These are phyloP conservation scores for Echites panduratus DNA, from an alignment of 257 asterid species.

Conservation along the genomic window DNA sequence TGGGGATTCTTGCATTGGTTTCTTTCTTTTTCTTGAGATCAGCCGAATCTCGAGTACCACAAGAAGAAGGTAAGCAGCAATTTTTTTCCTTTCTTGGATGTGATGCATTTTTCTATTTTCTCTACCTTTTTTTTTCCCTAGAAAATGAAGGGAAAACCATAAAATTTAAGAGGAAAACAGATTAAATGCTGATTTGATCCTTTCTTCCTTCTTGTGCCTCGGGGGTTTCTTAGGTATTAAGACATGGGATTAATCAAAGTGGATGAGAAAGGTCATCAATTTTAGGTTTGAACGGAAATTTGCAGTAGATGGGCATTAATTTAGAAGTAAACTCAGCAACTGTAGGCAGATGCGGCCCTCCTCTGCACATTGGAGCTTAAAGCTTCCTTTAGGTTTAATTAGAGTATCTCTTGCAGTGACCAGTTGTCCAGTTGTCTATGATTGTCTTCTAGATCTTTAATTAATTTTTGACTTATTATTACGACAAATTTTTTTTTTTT, in stretches of 20 bases:
- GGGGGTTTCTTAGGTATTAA: not conserved
- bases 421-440: not conserved
- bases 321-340: not conserved
- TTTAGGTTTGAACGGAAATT: not conserved
- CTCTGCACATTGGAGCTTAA: not conserved
- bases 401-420: not conserved
- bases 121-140: not conserved
- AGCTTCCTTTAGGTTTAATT: not conserved
- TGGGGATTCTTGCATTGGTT: constrained; percentile 15
- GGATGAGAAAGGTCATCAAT: not conserved
- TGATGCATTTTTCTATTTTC: not conserved
- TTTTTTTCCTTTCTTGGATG: not conserved
- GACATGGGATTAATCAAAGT: not conserved
- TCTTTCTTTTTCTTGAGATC: constrained; percentile 16
- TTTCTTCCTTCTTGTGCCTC: not conserved
- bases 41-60: constrained; percentile 24
- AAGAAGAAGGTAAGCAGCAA: constrained; percentile 27
- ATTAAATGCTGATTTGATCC: not conserved
- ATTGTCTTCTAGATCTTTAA: not conserved
- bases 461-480: not conserved
- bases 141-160: not conserved
- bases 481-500: not conserved
- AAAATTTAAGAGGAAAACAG: not conserved
- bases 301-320: not conserved
- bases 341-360: not conserved